Evolutionary conservation across 2,329 filamentous ascomycete genomes (phyloP), one percentile per base, ranked within the genome.

Genomic region (Cercospora zeae-maydis): DNA sequence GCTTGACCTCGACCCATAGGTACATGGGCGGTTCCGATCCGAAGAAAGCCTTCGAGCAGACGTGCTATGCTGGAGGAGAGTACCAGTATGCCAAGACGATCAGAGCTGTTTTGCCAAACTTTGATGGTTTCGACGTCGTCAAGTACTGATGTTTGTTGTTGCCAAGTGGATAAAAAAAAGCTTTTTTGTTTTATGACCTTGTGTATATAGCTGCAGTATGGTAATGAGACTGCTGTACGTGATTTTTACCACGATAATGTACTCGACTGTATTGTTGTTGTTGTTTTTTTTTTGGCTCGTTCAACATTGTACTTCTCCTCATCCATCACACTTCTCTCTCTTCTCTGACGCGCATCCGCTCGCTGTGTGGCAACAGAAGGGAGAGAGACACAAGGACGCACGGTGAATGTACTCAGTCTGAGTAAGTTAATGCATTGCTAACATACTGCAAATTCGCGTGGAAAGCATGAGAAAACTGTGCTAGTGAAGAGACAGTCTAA

Each of bases 51-150:
- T 71, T 72, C 55, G 70, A 74, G 61, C 67, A 66, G 59, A 68
- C 66, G 16, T 69, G 68, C 57, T 74, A 74, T 55, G 67, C 71
- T n/a, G 72, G 71, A 14, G 72, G 72, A 36, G 45, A 70, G 16
- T 64, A 66, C 47, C 67, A 66, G 8, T 74, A 74, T 58, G 63
- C 64, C 8, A 65, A 68, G 39, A 71, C 74, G 37, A 74, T 74
- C 49, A 57, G 71, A 21, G 59, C 60, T n/a, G 69, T 65, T 10
- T 51, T 74, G 45, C 66, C 67, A 3, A 66, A 61, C 4, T 68
- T 65, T 45, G 63, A 68, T 21, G 69, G 72, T 0, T 73, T 73
- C 45, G 63, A 69, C 1, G 60, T 67, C 24, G 70, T 71, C 21
- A 67, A 67, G 56, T 34, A 42, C 3, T 49, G 30, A 14, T n/a